Evolutionary conservation across 495 filamentous ascomycete genomes (phyloP).

Genomic region (Friedmanniomyces endolithicus): DNA sequence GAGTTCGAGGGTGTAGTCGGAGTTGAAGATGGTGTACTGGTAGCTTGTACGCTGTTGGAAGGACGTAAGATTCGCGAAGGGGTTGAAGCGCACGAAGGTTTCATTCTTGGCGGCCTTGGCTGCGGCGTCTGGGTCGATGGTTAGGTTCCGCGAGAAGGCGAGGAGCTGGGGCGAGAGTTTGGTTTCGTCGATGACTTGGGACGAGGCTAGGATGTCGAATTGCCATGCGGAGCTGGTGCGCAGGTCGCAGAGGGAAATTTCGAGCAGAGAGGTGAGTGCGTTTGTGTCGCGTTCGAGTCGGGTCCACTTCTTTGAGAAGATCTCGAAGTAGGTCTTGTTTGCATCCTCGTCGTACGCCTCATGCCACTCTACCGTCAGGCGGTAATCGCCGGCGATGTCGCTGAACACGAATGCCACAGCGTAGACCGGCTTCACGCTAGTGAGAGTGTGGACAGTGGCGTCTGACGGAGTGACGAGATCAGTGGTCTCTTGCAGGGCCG

Average conservation of each 20-base stretch:
- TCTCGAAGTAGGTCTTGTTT: neutral
- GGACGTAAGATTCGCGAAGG: neutral
- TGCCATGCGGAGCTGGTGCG: slow-evolving; percentile 18
- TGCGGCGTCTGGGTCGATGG: neutral
- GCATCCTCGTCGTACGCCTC: neutral
- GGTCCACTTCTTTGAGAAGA: slow-evolving; percentile 16
- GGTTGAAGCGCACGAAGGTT: slow-evolving; percentile 9
- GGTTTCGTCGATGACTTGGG: slow-evolving; percentile 14
- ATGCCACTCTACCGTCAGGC: slow-evolving; percentile 12
- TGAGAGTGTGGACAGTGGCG: slow-evolving; percentile 1
- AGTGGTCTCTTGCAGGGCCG: neutral
- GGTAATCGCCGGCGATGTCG: slow-evolving; percentile 6
- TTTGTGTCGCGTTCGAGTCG: slow-evolving; percentile 17
- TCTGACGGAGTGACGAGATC: slow-evolving; percentile 11
- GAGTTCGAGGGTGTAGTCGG: slow-evolving; percentile 20
- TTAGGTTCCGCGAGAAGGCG: slow-evolving; percentile 7
- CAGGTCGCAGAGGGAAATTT: slow-evolving; percentile 15
- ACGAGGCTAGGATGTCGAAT: slow-evolving; percentile 12
- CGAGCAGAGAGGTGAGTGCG: slow-evolving; percentile 7
- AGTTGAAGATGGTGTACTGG: slow-evolving; percentile 8
- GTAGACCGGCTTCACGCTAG: slow-evolving; percentile 16
- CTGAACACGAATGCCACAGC: slow-evolving; percentile 13
- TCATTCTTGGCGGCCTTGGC: neutral
- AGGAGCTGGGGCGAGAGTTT: slow-evolving; percentile 5
- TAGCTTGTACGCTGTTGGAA: slow-evolving; percentile 15